These are phyloP conservation scores for Termitomyces sp. DNA, from an alignment of 768 basidiomycete genomes.

Conservation along the genomic window DNA sequence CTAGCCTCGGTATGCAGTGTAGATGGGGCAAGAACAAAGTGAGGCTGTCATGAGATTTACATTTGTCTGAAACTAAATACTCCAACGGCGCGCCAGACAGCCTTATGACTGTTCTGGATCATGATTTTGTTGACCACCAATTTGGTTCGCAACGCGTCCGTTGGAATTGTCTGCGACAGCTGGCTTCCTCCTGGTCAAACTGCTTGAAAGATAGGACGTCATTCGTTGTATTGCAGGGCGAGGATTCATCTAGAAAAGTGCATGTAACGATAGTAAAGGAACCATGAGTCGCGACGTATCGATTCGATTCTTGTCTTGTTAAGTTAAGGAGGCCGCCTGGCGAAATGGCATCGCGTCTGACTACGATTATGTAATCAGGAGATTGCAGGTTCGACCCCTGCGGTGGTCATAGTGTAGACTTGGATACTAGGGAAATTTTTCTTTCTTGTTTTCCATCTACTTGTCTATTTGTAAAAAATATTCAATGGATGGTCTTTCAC, in stretches of 20 bases:
- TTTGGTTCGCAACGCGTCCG: too few species aligned
- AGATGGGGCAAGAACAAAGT: neutral
- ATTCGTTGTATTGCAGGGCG: neutral
- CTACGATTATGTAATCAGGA: conserved; percentile 69
- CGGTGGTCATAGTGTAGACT: neutral
- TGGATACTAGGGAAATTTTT: too few species aligned
- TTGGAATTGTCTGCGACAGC: neutral
- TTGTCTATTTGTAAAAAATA: too few species aligned
- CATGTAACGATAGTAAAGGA: neutral
- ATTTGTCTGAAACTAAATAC: neutral
- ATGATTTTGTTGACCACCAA: neutral
- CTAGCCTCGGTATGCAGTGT: neutral
- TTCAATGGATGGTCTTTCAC: too few species aligned
- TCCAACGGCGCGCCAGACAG: neutral
- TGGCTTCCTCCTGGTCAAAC: neutral
- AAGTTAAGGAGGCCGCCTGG: conserved; percentile 34
- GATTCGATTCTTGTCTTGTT: too few species aligned
- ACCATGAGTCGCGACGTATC: too few species aligned
- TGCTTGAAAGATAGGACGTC: neutral
- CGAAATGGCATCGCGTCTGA: conserved; percentile 96
- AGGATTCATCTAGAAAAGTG: neutral
- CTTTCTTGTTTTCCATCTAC: too few species aligned
- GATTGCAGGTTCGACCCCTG: conserved; percentile 81
- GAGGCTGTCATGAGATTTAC: neutral
- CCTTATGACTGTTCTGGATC: neutral